Evolutionary conservation across 345 rosid genomes (phyloP).

Genomic region (Eucalyptus caleyi): DNA sequence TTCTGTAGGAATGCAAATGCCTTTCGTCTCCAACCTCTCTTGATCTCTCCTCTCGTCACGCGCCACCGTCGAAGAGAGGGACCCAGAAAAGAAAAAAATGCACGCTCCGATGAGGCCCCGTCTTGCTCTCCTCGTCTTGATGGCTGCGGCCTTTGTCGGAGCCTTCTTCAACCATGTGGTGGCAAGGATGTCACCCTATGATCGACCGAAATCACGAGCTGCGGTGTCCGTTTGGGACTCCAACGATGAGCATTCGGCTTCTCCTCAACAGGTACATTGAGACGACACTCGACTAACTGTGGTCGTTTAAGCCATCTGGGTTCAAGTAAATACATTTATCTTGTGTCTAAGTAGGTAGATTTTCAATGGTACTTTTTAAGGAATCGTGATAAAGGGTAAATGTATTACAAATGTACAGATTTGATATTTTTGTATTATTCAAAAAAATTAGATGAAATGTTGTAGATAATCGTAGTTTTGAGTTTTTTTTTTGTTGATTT

Average conservation of each 20-base stretch:
- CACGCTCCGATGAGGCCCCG: background rate
- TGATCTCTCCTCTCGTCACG: background rate
- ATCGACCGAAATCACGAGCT: constrained; percentile 28
- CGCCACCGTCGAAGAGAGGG: background rate
- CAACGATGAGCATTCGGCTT: background rate
- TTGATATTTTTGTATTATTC: no score
- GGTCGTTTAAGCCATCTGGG: background rate
- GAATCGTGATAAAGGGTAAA: no score
- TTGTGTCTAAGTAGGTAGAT: no score
- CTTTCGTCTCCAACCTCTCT: background rate
- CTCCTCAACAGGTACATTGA: constrained; percentile 47
- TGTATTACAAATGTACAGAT: fast-evolving
- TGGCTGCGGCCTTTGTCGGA: background rate
- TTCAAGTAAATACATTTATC: no score
- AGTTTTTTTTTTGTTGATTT: no score
- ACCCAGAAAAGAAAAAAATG: background rate
- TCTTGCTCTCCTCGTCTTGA: background rate
- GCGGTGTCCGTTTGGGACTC: background rate
- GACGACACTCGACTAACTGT: background rate
- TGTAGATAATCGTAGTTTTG: no score
- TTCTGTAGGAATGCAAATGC: no score
- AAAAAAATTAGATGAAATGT: no score
- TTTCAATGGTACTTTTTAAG: no score
- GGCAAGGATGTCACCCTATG: constrained; percentile 7
- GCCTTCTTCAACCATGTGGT: background rate